Percentiles rank a stretch among this genome's conserved stretches.
Conservation (phyloP, 164 flowering plant species). For the Aristolochia californica region DNA sequence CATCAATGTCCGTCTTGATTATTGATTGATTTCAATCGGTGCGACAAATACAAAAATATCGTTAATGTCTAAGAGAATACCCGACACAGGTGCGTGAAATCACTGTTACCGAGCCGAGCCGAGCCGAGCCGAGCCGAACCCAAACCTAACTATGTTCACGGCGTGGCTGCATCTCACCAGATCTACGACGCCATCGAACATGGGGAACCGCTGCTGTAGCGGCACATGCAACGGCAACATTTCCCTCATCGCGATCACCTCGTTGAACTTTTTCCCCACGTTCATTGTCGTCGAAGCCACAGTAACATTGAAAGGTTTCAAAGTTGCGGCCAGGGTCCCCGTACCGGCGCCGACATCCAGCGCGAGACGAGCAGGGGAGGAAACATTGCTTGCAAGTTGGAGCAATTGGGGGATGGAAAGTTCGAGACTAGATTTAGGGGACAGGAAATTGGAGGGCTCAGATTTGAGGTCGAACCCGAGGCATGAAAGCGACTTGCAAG, state of each 20-base stretch:
- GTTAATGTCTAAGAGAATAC: too few relatives aligned
- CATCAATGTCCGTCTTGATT: background rate
- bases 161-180: slow-evolving; percentile 77
- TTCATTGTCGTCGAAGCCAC: slow-evolving; percentile 83
- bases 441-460: slow-evolving; percentile 33
- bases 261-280: slow-evolving; percentile 60
- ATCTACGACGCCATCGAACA: slow-evolving; percentile 78
- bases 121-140: too few relatives aligned
- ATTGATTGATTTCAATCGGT: too few relatives aligned
- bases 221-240: slow-evolving; percentile 75
- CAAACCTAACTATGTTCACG: too few relatives aligned
- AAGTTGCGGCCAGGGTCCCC: slow-evolving; percentile 70
- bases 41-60: too few relatives aligned
- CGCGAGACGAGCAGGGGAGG: slow-evolving; percentile 50
- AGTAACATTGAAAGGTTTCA: slow-evolving; percentile 66
- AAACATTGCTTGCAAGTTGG: slow-evolving; percentile 4
- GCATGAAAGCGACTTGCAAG: slow-evolving; percentile 36
- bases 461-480: slow-evolving; percentile 34
- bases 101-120: too few relatives aligned
- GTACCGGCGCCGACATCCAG: slow-evolving; percentile 85
- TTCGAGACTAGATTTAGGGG: slow-evolving; percentile 35
- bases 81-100: too few relatives aligned
- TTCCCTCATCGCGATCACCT: slow-evolving; percentile 69
- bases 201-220: slow-evolving; percentile 83
- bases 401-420: slow-evolving; percentile 23